Percentiles rank a stretch among this genome's conserved stretches.
Conservation (phyloP, 2,329 filamentous ascomycete genomes). For the Fusarium dimerum region DNA sequence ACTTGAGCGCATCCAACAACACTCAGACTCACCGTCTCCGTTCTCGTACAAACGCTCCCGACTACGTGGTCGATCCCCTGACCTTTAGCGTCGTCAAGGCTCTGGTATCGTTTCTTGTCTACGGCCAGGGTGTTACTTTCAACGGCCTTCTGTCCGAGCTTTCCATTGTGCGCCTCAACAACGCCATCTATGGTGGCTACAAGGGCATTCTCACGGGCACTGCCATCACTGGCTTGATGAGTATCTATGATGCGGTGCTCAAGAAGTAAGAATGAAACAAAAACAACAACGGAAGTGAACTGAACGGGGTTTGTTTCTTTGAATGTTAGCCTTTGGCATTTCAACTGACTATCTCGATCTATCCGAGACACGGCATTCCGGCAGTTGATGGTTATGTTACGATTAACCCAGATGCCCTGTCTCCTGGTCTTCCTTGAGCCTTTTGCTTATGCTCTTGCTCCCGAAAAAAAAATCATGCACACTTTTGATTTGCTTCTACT, state of each 20-base stretch:
- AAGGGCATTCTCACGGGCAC: conserved; percentile 69
- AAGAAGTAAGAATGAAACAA: conserved; percentile 55
- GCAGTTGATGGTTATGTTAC: too few species aligned
- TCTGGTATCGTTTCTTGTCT: conserved; percentile 78
- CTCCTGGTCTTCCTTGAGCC: too few species aligned
- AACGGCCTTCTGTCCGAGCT: conserved; percentile 61
- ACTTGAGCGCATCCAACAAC: conserved; percentile 64
- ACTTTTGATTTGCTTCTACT: conserved; percentile 7
- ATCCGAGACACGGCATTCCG: too few species aligned
- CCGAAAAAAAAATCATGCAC: too few species aligned
- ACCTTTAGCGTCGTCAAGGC: conserved; percentile 90
- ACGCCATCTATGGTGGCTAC: conserved; percentile 70
- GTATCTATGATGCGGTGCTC: conserved; percentile 76
- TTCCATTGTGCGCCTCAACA: conserved; percentile 64
- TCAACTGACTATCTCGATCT: too few species aligned
- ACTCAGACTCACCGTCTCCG: conserved; percentile 43
- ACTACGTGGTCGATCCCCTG: conserved; percentile 76
- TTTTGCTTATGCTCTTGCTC: too few species aligned
- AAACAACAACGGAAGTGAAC: too few species aligned
- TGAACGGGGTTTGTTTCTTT: background rate
- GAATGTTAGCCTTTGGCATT: too few species aligned
- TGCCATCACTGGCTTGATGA: conserved; percentile 66
- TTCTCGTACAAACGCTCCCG: conserved; percentile 39
- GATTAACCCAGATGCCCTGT: too few species aligned
- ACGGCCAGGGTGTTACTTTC: conserved; percentile 65